Evolutionary conservation across 805 yeast species (phyloP).

Genomic region (Zygoascus flipseniorum): DNA sequence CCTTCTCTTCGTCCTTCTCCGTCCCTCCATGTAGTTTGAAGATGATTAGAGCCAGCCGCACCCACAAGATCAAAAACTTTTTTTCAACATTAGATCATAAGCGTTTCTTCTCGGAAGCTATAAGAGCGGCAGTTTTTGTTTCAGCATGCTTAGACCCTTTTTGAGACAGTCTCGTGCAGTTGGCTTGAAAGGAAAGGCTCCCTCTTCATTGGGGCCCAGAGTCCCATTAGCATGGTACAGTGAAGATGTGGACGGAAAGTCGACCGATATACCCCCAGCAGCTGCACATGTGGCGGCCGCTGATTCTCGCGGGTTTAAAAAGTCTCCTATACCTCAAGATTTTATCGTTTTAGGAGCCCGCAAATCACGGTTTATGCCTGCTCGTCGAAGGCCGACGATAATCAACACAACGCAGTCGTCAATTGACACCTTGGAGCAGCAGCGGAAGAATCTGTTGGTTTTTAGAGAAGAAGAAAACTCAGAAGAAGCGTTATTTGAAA

Average conservation of each 20-base stretch:
- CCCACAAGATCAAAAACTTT: neutral
- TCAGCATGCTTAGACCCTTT: neutral
- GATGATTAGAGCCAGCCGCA: neutral
- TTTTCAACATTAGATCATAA: neutral
- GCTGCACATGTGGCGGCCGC: neutral
- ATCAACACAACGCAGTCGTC: conserved; percentile 1
- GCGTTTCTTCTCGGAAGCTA: too few species aligned
- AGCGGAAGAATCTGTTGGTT: conserved; percentile 14
- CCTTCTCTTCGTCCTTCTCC: neutral
- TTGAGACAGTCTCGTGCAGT: neutral
- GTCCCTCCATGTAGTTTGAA: neutral
- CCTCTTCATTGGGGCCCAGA: neutral
- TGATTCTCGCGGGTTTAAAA: neutral
- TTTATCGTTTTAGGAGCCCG: conserved; percentile 19
- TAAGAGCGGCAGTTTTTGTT: neutral
- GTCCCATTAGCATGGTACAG: neutral
- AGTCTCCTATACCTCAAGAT: neutral
- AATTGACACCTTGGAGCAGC: conserved; percentile 15
- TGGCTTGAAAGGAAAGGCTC: neutral
- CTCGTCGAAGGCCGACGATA: conserved; percentile 5
- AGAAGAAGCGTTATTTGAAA: conserved; percentile 7
- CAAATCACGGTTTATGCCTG: conserved; percentile 14
- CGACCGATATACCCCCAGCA: neutral
- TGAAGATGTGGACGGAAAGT: neutral
- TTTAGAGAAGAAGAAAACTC: conserved; percentile 11